phyloP scores from a whole-genome alignment of 1,284 basidiomycete species.

The Trametes sp. region DNA sequence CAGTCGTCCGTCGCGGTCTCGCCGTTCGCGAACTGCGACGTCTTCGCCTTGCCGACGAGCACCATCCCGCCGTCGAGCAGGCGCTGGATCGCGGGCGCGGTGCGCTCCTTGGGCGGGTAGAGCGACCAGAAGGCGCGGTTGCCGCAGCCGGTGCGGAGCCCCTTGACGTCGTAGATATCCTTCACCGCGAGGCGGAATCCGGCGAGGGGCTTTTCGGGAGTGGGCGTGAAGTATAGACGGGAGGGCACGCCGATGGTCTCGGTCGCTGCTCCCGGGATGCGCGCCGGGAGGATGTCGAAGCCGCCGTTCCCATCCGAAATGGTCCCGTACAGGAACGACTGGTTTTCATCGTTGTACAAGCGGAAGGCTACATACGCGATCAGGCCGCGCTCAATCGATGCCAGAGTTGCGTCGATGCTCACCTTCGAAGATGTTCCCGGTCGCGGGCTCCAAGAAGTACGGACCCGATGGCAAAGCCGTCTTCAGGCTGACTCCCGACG shows the following conservation, averaged over 20 bases:
- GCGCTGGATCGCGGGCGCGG: constrained; percentile 53
- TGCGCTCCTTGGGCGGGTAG: constrained; percentile 44
- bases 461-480: constrained; percentile 36
- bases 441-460: constrained; percentile 38
- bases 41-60: constrained; percentile 60
- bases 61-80: constrained; percentile 57
- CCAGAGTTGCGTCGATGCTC: too few relatives aligned
- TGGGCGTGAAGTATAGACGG: constrained; percentile 42
- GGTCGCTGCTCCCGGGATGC: constrained; percentile 38
- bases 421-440: constrained; percentile 41
- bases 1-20: constrained; percentile 60
- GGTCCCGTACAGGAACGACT: constrained; percentile 42
- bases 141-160: constrained; percentile 42
- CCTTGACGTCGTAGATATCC: constrained; percentile 44
- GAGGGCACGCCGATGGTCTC: constrained; percentile 42
- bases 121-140: constrained; percentile 42
- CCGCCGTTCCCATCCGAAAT: constrained; percentile 37
- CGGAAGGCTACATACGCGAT: constrained; percentile 31
- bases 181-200: constrained; percentile 43
- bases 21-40: constrained; percentile 64
- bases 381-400: neutral
- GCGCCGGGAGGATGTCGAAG: constrained; percentile 37
- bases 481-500: constrained; percentile 23
- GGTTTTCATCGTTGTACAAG: constrained; percentile 42
- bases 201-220: constrained; percentile 40